A percentile compares a stretch with the other conserved stretches of the same genome.
Conservation (phyloP, 208 protist genomes). For the Trypanosoma mega region DNA sequence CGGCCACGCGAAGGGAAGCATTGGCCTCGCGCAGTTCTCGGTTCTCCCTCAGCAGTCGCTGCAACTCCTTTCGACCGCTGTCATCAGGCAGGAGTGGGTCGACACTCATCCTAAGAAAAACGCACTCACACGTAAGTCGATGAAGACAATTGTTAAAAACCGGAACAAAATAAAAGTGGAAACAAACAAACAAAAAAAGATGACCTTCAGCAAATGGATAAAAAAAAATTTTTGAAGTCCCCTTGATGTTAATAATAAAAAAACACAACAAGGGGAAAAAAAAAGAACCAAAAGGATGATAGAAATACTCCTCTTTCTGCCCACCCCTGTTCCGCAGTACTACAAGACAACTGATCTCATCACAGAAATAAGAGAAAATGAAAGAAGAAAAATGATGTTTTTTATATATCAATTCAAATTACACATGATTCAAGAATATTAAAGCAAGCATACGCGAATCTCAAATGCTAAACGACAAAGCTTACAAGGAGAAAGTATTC, state of each 20-base stretch:
- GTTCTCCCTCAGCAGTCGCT: constrained; percentile 59
- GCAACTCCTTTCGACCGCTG: constrained; percentile 29
- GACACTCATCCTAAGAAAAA: constrained; percentile 9
- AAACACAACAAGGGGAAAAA: background rate
- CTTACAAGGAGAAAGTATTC: no score
- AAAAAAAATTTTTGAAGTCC: no score
- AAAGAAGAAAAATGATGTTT: no score
- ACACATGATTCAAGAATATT: no score
- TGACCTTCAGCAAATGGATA: background rate
- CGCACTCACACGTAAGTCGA: background rate
- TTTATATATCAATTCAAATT: no score
- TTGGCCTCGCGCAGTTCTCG: constrained; percentile 55
- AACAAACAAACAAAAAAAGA: constrained; percentile 7
- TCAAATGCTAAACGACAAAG: no score
- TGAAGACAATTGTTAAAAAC: background rate
- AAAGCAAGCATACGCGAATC: no score
- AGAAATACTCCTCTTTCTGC: background rate
- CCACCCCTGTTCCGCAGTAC: no score
- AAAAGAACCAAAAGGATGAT: background rate
- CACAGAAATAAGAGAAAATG: no score
- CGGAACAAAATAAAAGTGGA: background rate
- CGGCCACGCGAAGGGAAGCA: constrained; percentile 36
- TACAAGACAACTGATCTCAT: no score
- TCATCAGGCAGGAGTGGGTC: constrained; percentile 8
- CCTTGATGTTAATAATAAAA: no score